Conservation (phyloP, 345 rosid species). For the Euphorbia peplus region DNA sequence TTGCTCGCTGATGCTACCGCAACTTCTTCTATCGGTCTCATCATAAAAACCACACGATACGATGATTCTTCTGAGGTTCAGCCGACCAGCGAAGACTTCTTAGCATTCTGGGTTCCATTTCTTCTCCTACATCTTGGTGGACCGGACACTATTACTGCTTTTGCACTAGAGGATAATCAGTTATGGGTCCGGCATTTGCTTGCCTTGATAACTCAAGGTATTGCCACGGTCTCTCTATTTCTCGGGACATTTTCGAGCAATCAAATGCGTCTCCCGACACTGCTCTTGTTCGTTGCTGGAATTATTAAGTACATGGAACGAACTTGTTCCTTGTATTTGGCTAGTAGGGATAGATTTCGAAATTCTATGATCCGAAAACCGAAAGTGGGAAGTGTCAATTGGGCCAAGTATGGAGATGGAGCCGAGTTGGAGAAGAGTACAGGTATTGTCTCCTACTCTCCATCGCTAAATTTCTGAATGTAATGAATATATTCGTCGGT, state of each 20-base stretch:
- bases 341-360: not conserved
- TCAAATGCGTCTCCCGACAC: not conserved
- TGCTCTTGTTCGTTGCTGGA: not conserved
- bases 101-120: constrained; percentile 6
- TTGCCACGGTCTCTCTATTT: not conserved
- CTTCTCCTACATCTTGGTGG: constrained; percentile 12
- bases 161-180: constrained; percentile 7
- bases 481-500: too few relatives aligned
- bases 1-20: constrained; percentile 10
- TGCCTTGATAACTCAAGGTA: not conserved
- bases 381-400: not conserved
- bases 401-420: not conserved
- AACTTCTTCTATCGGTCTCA: not conserved
- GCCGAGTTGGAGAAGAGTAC: too few relatives aligned
- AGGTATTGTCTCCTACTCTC: too few relatives aligned
- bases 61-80: too few relatives aligned
- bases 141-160: constrained; percentile 11
- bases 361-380: not conserved
- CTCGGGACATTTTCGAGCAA: not conserved
- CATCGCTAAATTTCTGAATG: too few relatives aligned
- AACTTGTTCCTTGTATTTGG: not conserved
- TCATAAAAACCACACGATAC: not conserved
- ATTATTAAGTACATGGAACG: not conserved
- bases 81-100: not conserved
- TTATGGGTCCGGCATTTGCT: constrained; percentile 32